phyloP scores from a whole-genome alignment of 2,329 filamentous ascomycete genomes.

The Cercospora sesami region DNA sequence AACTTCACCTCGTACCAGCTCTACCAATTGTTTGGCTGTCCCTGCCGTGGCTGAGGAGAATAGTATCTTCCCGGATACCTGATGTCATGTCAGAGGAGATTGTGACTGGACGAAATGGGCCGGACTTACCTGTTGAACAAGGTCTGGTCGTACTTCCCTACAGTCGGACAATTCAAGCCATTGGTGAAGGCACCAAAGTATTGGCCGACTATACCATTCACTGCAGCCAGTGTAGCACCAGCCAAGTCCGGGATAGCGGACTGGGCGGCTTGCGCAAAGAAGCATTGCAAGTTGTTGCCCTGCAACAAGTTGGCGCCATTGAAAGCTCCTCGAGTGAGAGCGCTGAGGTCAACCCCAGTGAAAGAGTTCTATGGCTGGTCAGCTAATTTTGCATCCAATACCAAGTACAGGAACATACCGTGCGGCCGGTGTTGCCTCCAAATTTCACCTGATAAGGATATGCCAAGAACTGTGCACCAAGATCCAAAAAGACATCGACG shows the following conservation, averaged over 20 bases:
- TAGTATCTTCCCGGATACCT: not conserved
- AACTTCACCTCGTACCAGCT: not conserved
- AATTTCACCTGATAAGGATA: constrained; percentile 27
- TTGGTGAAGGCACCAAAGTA: constrained; percentile 15
- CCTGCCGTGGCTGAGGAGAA: not conserved
- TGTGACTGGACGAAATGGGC: not conserved
- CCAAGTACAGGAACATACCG: not conserved
- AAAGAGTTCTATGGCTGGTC: not conserved
- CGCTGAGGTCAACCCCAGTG: constrained; percentile 36
- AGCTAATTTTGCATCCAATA: not conserved
- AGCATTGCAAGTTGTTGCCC: constrained; percentile 17
- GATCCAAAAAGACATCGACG: constrained; percentile 21
- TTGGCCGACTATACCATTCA: constrained; percentile 9
- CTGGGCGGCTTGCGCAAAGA: constrained; percentile 14
- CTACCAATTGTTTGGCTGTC: not conserved
- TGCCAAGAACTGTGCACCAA: constrained; percentile 17
- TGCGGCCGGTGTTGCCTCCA: constrained; percentile 36
- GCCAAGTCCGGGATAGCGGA: constrained; percentile 31
- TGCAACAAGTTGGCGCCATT: constrained; percentile 35
- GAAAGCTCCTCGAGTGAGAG: constrained; percentile 46
- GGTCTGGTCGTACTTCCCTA: constrained; percentile 12
- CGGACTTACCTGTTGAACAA: constrained; percentile 1
- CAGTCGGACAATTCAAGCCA: constrained; percentile 13
- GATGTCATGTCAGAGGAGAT: not conserved
- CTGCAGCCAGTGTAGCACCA: constrained; percentile 3